Base-by-base conservation (phyloP, 495 filamentous ascomycete species). In the Aspergillus carlsbadensis region DNA sequence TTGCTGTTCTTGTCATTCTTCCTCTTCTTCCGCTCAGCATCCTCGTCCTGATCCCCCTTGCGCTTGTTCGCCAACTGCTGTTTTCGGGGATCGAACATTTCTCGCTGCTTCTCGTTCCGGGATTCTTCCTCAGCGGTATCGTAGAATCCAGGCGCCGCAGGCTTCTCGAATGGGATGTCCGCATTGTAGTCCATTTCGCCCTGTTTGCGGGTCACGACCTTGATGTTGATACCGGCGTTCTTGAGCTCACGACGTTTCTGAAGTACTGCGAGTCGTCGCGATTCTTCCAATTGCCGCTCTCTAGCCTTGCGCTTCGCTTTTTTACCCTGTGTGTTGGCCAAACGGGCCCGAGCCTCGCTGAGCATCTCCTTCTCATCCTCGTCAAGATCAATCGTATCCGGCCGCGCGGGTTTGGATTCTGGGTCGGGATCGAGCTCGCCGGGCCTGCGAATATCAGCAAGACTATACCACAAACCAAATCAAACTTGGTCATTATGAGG, bases 331-430 rank as follows among this genome's bases (percentile, higher is more conserved):
- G 93, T 97, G 63, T 98, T 98, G 35, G 95, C 94, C 53, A 98
- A 77, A 73, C 94, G 88, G 54, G 94, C 94, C 64, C 94, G 89
- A 50, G 94, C 94, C 73, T 98, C 94, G 70, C 92, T 96, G 62
- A 98, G 75, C 94, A 98, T 98, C 69, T 98, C 95, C 76, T 98
- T 98, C 70, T 98, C 95, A 66, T 98, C 94, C 75, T 98, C 94
- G 65, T 98, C 94, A 52, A 98, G 81, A 72, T 98, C 94, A 67
- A 98, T 93, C 2, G 95, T 96, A 67, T 98, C 94, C 39, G 94
- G 95, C 26, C 91, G 83, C n/a, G 94, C 94, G 29, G 95, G 94
- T 67, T 96, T 96, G 43, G 88, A 94, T 74, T 98, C 94, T 7
- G 94, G 92, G 62, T 97, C 93, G 17, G 94, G 93, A 60, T 98